Evolutionary conservation across 495 filamentous ascomycete genomes (phyloP), one percentile per base, ranked within the genome.

Genomic region (Penicillium arizonense): DNA sequence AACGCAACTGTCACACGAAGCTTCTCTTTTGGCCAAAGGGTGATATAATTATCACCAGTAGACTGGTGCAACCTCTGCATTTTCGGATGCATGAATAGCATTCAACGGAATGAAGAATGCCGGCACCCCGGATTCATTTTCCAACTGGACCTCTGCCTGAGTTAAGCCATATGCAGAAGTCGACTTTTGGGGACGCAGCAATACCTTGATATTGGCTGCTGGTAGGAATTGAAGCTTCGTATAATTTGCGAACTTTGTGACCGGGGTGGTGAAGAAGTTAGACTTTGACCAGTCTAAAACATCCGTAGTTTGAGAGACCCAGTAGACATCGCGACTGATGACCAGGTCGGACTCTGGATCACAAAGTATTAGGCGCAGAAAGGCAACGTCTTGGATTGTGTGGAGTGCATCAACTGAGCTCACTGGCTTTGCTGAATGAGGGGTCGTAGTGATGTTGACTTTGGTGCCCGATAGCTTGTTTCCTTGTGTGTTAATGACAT

Each of bases 1-100:
- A 64, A 61, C 6, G 33, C n/a, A 32, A 73, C 69, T 7, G 37
- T 57, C 28, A 77, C 2, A 0, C 24, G 44, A 0, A 83, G 18
- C 46, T 68, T 78, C 64, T 87, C 84, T 12, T 67, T 56, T 5
- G 83, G 82, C 68, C 77, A 84, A 10, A 87, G 62, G 1, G 83
- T 84, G 12, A 86, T 67, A 52, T 87, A 87, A 43, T 87, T 86
- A 53, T 85, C 82, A 78, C 79, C 81, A 87, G 32, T 68, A 74
- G 5, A 83, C 65, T 3, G 81, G 81, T 13, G 75, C 44, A 0
- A 85, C 64, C 37, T 83, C 77, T 7, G 69, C 44, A 0, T 72
- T 65, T 0, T 58, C 52, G 4, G 46, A 45, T 9, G 50, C 16
- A 30, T 81, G 74, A 0, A 82, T 58, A 20, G 81, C 57, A 42